Evolutionary conservation across 495 filamentous ascomycete genomes (phyloP).

Genomic region (Amniculicola lignicola): DNA sequence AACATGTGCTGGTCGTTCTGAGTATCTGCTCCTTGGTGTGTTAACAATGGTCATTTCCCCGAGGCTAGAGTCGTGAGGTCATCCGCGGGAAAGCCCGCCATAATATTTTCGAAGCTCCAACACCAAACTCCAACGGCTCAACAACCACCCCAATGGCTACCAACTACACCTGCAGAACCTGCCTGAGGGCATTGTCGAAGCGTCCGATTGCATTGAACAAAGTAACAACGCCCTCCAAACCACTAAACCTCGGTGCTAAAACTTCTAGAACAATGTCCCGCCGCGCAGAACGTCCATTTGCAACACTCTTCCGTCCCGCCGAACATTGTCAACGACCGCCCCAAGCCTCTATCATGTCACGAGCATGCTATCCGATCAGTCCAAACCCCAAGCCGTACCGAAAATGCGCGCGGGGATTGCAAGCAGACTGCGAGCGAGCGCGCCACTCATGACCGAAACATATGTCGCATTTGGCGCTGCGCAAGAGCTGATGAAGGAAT

Average conservation of each 20-base stretch:
- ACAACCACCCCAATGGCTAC: slow-evolving; percentile 26
- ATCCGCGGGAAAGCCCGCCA: too few relatives aligned
- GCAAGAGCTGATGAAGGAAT: slow-evolving; percentile 73
- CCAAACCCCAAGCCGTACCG: neutral
- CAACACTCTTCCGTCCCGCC: neutral
- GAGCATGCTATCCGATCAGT: neutral
- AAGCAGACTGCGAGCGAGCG: slow-evolving; percentile 11
- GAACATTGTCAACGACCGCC: neutral
- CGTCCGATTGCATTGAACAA: neutral
- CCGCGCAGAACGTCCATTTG: neutral
- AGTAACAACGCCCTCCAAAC: neutral
- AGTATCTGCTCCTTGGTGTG: too few relatives aligned
- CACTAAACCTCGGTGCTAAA: neutral
- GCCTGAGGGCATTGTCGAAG: slow-evolving; percentile 11
- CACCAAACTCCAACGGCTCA: neutral
- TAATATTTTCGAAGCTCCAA: too few relatives aligned
- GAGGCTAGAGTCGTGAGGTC: too few relatives aligned
- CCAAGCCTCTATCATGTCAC: neutral
- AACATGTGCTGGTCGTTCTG: too few relatives aligned
- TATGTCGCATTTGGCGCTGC: slow-evolving; percentile 77
- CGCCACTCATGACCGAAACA: slow-evolving; percentile 47
- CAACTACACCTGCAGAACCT: slow-evolving; percentile 31
- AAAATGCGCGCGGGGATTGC: slow-evolving; percentile 4
- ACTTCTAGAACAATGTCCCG: neutral
- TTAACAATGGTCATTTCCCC: too few relatives aligned